Evolutionary conservation across 495 filamentous ascomycete species (phyloP).

Genomic region (Jackrogersella multiformis): DNA sequence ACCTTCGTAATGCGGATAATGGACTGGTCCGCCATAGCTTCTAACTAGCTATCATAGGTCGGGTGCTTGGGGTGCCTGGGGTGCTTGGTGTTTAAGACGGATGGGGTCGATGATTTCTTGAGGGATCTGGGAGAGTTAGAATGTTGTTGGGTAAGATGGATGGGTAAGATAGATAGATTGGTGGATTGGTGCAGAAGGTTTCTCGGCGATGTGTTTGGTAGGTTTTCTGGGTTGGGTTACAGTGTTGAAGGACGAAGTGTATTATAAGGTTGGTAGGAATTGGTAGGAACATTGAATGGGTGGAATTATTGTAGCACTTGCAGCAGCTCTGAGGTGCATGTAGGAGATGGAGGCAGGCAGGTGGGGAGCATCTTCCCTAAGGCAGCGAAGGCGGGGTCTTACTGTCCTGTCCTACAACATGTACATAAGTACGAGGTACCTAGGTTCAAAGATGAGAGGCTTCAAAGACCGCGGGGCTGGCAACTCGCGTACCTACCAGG

Average conservation of each 20-base stretch:
- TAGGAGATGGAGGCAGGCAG: constrained; percentile 16
- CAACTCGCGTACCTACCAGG: background rate
- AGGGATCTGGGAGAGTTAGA: background rate
- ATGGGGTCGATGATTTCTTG: no score
- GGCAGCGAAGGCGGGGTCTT: constrained; percentile 32
- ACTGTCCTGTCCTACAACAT: no score
- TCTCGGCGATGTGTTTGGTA: constrained; percentile 19
- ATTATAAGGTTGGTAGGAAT: background rate
- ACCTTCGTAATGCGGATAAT: constrained; percentile 88
- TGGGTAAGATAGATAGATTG: no score
- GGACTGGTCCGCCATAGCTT: constrained; percentile 80
- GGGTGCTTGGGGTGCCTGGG: no score
- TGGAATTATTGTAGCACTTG: constrained; percentile 25
- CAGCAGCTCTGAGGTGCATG: constrained; percentile 36
- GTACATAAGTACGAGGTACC: no score
- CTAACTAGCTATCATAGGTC: constrained; percentile 32
- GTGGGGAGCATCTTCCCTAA: constrained; percentile 29
- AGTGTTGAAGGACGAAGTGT: constrained; percentile 11
- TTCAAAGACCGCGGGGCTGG: constrained; percentile 5
- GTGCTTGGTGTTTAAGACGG: no score
- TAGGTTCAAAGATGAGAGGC: no score
- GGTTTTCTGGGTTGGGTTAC: constrained; percentile 36
- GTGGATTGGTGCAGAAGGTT: constrained; percentile 3
- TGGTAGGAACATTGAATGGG: background rate
- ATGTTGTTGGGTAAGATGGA: constrained; percentile 9